Conservation (phyloP, 139 green algal genomes). For the Coelastrella sp. region DNA sequence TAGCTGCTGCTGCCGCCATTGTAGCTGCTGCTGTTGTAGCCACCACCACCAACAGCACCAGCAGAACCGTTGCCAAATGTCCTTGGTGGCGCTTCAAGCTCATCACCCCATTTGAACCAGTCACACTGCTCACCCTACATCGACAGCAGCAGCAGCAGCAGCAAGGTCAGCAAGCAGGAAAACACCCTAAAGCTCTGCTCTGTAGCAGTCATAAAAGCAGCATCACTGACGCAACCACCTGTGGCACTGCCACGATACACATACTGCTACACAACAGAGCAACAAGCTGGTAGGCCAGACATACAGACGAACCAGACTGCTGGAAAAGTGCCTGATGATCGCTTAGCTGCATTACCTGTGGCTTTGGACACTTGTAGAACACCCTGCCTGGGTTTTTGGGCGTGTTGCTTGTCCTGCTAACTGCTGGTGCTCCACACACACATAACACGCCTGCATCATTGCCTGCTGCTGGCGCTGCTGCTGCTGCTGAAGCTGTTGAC, state of each 20-base stretch:
- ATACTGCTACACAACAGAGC: too few species aligned
- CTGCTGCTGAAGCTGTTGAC: neutral
- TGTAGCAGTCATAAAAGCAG: too few species aligned
- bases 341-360: neutral
- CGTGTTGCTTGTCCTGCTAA: neutral
- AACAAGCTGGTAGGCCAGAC: too few species aligned
- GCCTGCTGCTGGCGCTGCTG: neutral
- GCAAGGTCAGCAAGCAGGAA: neutral
- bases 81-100: neutral
- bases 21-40: constrained; percentile 4
- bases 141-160: neutral
- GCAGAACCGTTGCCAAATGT: neutral
- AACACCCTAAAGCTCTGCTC: neutral
- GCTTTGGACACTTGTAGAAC: constrained; percentile 18
- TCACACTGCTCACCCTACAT: neutral
- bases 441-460: neutral
- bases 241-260: too few species aligned
- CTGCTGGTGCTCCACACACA: neutral
- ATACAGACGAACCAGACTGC: too few species aligned
- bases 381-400: neutral
- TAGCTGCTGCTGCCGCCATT: neutral
- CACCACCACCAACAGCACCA: neutral
- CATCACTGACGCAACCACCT: too few species aligned
- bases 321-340: too few species aligned
- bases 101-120: constrained; percentile 3